A percentile compares a stretch with the other conserved stretches of the same genome.
Evolutionary conservation across 208 protist genomes (phyloP).

Genomic region (Acanthamoeba culbertsoni): DNA sequence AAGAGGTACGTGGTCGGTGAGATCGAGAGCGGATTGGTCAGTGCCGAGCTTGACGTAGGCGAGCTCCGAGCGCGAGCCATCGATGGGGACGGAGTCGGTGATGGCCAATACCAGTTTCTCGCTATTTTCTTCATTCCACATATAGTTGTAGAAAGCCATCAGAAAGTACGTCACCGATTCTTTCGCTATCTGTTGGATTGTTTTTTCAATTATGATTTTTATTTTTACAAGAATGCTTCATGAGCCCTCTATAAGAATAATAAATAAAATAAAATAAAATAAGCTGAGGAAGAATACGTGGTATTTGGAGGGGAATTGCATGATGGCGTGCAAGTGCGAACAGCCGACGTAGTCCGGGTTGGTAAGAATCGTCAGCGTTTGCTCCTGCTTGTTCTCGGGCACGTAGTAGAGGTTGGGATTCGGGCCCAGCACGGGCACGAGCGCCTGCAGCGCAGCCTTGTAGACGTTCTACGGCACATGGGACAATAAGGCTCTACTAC

Average conservation of each 20-base stretch:
- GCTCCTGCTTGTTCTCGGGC: not conserved
- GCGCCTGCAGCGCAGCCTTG: not conserved
- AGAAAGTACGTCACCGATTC: not conserved
- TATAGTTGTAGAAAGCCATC: not conserved
- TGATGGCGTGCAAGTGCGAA: slow-evolving; percentile 3
- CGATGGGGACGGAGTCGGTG: not conserved
- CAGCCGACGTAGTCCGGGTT: slow-evolving; percentile 26
- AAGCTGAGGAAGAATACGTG: not conserved
- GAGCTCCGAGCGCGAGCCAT: not conserved
- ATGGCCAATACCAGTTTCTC: not conserved
- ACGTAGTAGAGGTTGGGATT: slow-evolving; percentile 40
- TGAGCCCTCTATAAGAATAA: no score
- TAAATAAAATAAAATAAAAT: no score
- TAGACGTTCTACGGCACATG: not conserved
- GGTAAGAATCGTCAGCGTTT: not conserved
- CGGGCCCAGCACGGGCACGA: not conserved
- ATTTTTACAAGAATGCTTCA: no score
- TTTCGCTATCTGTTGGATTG: not conserved
- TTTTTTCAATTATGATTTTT: no score
- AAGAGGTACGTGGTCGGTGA: not conserved
- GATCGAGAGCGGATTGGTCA: not conserved
- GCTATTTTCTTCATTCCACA: slow-evolving; percentile 3
- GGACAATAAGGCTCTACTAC: no score
- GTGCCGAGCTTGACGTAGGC: slow-evolving; percentile 12
- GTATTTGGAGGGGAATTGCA: not conserved